Base-by-base conservation (phyloP, 768 basidiomycete genomes). In the Pluteus cervinus region DNA sequence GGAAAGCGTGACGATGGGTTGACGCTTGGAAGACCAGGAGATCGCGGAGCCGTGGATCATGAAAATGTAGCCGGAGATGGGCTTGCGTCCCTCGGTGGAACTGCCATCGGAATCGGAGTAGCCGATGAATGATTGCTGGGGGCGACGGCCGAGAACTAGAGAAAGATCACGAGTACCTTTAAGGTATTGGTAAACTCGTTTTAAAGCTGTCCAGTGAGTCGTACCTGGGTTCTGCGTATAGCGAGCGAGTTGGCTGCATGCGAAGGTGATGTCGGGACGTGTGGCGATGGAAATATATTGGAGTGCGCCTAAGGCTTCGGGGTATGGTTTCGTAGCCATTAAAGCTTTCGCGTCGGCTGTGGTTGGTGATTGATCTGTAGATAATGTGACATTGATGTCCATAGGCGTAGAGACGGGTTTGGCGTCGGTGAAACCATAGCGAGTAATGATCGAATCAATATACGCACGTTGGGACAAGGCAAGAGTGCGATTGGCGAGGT, bases 191-290 rank as follows among this genome's bases (percentile, higher is more conserved):
- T 60, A 45, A 14, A 67, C 41, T 41, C 33, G 44, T 29, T 58
- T 55, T 1, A 55, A 40, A 5, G 55, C 52, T 6, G 36, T 40
- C 53, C 54, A 56, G 38, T 60, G 60, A 2, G 33, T 32, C 5
- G 24, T 12, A 1, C 51, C 54, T 7, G 59, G 57, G 33, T 46
- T 49, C 1, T 41, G n/a, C 4, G 28, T 20, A 37, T 46, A 62
- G 10, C 45, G 42, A 12, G 47, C 40, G 1, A 63, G 45, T 7
- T 39, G 40, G 1, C 40, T 38, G 5, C 58, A 51, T 7, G 57
- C 53, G 47, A 48, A 63, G 2, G 54, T 31, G 20, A 65, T 56
- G 37, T 65, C 57, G 3, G 56, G 58, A 3, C 45, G 44, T 3
- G 59, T 60, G 8, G 40, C 50, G 4, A 56, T 39, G 26, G 48